Percentiles rank a stretch among this genome's conserved stretches.
These are phyloP conservation scores for Solanum chiquidenum DNA, from an alignment of 257 asterid genomes.

Conservation along the genomic window DNA sequence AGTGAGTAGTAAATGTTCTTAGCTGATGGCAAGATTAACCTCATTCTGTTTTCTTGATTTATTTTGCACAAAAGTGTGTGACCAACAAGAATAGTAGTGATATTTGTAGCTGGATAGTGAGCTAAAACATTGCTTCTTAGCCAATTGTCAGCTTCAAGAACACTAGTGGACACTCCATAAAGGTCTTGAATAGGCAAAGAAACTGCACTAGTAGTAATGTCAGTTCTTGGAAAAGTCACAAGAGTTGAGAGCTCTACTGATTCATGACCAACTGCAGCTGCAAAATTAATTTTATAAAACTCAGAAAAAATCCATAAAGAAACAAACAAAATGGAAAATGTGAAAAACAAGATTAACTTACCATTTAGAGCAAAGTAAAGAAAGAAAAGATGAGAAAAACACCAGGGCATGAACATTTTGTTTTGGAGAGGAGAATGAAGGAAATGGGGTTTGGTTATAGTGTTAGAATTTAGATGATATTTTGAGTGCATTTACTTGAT, in stretches of 20 bases:
- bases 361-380: neutral
- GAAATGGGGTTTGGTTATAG: neutral
- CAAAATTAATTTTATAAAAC: neutral
- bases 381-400: neutral
- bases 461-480: neutral
- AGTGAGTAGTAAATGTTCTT: conserved; percentile 75
- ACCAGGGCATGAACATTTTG: neutral
- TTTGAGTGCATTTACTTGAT: neutral
- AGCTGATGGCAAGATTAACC: conserved; percentile 40
- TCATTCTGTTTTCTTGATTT: conserved; percentile 12
- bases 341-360: neutral
- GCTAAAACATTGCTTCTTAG: conserved; percentile 48
- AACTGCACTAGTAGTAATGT: conserved; percentile 21
- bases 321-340: neutral
- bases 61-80: conserved; percentile 29
- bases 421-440: neutral
- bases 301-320: neutral
- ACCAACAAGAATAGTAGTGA: conserved; percentile 52
- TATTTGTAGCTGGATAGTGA: conserved; percentile 51
- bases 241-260: conserved; percentile 33
- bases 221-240: conserved; percentile 6
- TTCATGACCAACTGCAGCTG: conserved; percentile 38
- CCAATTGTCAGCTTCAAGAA: conserved; percentile 73
- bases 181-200: conserved; percentile 38
- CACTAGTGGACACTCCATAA: conserved; percentile 38